Conservation (phyloP, 225 moss, liverwort and hornwort species). For the Rhytidiadelphus loreus region DNA sequence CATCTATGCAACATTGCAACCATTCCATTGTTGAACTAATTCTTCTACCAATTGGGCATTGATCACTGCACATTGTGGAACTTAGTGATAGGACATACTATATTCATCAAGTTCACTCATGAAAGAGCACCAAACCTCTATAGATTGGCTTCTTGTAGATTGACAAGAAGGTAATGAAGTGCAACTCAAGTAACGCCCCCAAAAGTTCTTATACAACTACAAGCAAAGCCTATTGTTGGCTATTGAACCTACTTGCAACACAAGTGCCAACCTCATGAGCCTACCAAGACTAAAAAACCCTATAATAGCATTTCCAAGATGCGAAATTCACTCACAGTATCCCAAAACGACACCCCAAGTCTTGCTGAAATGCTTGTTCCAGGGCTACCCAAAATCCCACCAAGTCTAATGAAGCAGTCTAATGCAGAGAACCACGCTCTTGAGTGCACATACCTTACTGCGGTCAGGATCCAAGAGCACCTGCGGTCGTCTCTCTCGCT, state of each 20-base stretch:
- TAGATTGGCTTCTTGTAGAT: background rate
- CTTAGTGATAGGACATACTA: background rate
- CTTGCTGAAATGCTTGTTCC: background rate
- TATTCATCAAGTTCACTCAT: background rate
- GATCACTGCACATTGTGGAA: fast-evolving
- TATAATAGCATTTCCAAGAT: background rate
- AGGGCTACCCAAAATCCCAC: background rate
- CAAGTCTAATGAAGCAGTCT: background rate
- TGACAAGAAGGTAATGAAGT: background rate
- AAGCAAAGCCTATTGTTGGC: background rate
- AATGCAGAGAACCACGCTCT: background rate
- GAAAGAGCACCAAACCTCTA: background rate
- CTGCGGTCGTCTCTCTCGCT: too few relatives aligned
- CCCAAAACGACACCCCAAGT: background rate
- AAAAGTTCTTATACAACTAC: background rate
- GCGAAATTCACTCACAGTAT: background rate
- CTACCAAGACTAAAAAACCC: fast-evolving
- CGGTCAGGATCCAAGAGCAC: background rate
- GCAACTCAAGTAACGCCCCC: background rate
- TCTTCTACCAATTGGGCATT: too few relatives aligned
- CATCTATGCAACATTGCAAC: too few relatives aligned
- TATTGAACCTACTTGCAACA: background rate
- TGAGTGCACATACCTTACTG: background rate
- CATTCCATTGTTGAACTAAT: too few relatives aligned
- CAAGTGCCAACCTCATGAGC: background rate